Percentiles rank a stretch among this genome's conserved stretches.
These are phyloP conservation scores for Salix koriyanagi DNA, from an alignment of 345 rosid species.

Conservation along the genomic window DNA sequence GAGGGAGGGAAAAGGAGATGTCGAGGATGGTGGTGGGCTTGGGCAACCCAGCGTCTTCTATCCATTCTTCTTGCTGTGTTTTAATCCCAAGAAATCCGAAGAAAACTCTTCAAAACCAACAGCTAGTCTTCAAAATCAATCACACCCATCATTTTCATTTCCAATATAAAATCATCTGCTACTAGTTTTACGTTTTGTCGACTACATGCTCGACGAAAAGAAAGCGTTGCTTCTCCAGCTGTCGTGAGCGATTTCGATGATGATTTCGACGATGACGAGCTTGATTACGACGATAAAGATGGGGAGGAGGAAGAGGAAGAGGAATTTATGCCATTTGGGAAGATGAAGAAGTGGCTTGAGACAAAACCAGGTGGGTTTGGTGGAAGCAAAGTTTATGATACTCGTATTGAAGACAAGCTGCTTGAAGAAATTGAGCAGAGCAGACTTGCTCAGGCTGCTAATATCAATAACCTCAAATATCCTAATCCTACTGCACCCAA, in stretches of 20 bases:
- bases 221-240: neutral
- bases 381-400: conserved; percentile 62
- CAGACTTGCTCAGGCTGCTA: conserved; percentile 62
- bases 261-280: conserved; percentile 31
- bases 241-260: conserved; percentile 30
- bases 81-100: neutral
- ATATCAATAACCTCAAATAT: conserved; percentile 57
- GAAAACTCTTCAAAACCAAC: neutral
- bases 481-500: conserved; percentile 32
- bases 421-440: conserved; percentile 67
- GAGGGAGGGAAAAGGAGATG: neutral
- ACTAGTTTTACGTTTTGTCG: neutral
- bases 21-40: neutral
- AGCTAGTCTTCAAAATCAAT: neutral
- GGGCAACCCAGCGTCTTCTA: conserved; percentile 1
- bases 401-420: conserved; percentile 70
- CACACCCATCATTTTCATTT: neutral
- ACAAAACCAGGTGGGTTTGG: conserved; percentile 76
- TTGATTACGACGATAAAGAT: conserved; percentile 32
- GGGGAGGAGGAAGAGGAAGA: conserved; percentile 30
- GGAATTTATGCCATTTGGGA: conserved; percentile 41
- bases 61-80: neutral
- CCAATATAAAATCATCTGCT: neutral
- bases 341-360: conserved; percentile 71
- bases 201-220: conserved; percentile 10